Evolutionary conservation across 1,284 basidiomycete species (phyloP).

Genomic region (Moniliella sp.): DNA sequence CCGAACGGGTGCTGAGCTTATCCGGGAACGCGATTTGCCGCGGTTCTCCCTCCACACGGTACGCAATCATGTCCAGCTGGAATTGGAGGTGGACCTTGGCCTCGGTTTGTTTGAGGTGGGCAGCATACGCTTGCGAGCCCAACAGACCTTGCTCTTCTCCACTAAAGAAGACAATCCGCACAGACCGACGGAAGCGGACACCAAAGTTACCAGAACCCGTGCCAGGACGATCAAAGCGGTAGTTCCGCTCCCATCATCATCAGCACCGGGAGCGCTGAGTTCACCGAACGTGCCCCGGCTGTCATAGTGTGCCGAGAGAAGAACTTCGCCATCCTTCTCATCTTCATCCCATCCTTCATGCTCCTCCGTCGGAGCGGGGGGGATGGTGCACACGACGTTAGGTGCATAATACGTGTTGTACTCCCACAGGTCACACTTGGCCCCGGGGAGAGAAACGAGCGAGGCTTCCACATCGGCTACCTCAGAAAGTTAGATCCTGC

Average conservation of each 20-base stretch:
- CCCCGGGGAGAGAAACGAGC: conserved; percentile 4
- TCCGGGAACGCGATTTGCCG: conserved; percentile 32
- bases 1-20: conserved; percentile 13
- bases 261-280: conserved; percentile 21
- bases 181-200: conserved; percentile 9
- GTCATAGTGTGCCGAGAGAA: conserved; percentile 29
- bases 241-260: conserved; percentile 18
- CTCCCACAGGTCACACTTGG: conserved; percentile 5
- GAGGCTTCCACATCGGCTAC: conserved; percentile 3
- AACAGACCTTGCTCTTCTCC: conserved; percentile 34
- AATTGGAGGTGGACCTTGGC: conserved; percentile 6
- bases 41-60: conserved; percentile 17
- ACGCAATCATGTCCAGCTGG: conserved; percentile 28
- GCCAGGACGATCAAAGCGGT: conserved; percentile 25
- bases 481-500: no score
- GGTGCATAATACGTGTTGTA: conserved; percentile 11
- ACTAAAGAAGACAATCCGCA: conserved; percentile 28
- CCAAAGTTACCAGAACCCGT: conserved; percentile 7
- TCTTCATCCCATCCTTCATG: no score
- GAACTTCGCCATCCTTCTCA: conserved; percentile 6
- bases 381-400: conserved; percentile 13
- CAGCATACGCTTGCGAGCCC: conserved; percentile 11
- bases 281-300: conserved; percentile 19
- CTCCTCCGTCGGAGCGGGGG: no score
- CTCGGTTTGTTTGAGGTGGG: conserved; percentile 1